These are phyloP conservation scores for Suillus alpinus DNA, from an alignment of 768 basidiomycete species.

Conservation along the genomic window DNA sequence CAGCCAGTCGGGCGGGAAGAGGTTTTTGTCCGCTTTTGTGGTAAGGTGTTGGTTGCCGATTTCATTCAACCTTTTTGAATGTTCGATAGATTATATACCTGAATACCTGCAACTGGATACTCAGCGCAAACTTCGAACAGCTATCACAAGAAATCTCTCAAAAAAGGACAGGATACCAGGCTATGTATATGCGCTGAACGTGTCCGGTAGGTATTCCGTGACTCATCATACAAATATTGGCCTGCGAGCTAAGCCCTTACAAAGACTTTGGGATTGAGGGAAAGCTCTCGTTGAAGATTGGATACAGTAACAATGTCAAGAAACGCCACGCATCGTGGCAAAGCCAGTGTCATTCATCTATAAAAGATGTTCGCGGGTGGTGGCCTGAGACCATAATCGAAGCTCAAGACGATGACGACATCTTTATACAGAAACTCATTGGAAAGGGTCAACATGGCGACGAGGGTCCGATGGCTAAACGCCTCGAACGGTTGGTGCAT, in stretches of 20 bases:
- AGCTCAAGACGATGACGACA: conserved; percentile 31
- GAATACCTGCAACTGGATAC: conserved; percentile 59
- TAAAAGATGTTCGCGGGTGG: conserved; percentile 69
- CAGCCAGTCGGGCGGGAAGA: conserved; percentile 34
- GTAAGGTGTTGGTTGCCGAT: conserved; percentile 32
- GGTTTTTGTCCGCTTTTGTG: conserved; percentile 56
- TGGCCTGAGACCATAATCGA: conserved; percentile 58
- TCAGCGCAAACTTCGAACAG: conserved; percentile 47
- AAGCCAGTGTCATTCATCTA: conserved; percentile 75
- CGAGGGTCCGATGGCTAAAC: conserved; percentile 64
- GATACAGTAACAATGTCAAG: conserved; percentile 67
- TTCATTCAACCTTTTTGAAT: not conserved
- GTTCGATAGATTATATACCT: conserved; percentile 64
- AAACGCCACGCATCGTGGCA: conserved; percentile 77
- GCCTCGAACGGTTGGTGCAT: conserved; percentile 76
- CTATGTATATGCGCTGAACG: conserved; percentile 78
- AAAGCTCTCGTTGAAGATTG: conserved; percentile 70
- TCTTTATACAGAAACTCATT: conserved; percentile 50
- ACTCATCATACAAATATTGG: not conserved
- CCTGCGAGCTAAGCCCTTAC: not conserved
- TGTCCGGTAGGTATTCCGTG: conserved; percentile 14
- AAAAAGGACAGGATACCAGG: conserved; percentile 74
- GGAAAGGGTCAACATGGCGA: conserved; percentile 59
- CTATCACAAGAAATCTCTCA: conserved; percentile 55
- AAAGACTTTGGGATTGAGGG: conserved; percentile 32